Percentiles rank a stretch among this genome's conserved stretches.
Evolutionary conservation across 2,329 filamentous ascomycete genomes (phyloP).

Genomic region (Mycosphaerella arachidis): DNA sequence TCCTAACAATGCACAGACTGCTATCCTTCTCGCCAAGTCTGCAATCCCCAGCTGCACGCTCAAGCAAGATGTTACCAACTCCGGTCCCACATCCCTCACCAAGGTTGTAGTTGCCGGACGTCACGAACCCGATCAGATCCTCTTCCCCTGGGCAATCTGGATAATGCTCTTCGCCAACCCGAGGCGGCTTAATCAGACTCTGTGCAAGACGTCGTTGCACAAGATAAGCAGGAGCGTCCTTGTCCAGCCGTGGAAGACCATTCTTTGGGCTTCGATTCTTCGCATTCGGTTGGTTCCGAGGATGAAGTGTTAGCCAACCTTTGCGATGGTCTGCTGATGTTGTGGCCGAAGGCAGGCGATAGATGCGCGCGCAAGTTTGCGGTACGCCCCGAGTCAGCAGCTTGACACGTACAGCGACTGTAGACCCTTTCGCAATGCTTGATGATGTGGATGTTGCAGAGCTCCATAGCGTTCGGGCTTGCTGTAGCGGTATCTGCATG

Average conservation of each 20-base stretch:
- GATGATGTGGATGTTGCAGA: not conserved
- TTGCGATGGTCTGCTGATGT: slow-evolving; percentile 48
- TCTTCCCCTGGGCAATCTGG: slow-evolving; percentile 66
- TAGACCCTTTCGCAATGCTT: not conserved
- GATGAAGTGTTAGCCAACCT: slow-evolving; percentile 65
- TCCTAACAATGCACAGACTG: slow-evolving; percentile 71
- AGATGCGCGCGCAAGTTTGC: slow-evolving; percentile 71
- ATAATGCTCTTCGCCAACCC: slow-evolving; percentile 41
- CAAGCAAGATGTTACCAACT: slow-evolving; percentile 64
- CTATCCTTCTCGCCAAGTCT: slow-evolving; percentile 40
- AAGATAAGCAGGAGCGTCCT: slow-evolving; percentile 41
- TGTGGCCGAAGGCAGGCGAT: slow-evolving; percentile 64
- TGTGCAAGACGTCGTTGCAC: slow-evolving; percentile 40
- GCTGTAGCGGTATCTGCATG: slow-evolving; percentile 1
- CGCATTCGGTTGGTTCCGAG: slow-evolving; percentile 21
- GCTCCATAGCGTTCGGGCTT: not conserved
- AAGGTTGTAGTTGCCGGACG: slow-evolving; percentile 77
- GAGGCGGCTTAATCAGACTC: slow-evolving; percentile 42
- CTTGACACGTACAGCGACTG: slow-evolving; percentile 57
- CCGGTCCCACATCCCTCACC: slow-evolving; percentile 70
- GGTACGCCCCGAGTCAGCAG: slow-evolving; percentile 68
- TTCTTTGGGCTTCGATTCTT: slow-evolving; percentile 26
- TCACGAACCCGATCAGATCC: slow-evolving; percentile 86
- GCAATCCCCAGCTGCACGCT: slow-evolving; percentile 49
- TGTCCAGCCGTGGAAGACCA: slow-evolving; percentile 24